Base-by-base conservation (phyloP, 208 protist species). In the Leishmania braziliensis region DNA sequence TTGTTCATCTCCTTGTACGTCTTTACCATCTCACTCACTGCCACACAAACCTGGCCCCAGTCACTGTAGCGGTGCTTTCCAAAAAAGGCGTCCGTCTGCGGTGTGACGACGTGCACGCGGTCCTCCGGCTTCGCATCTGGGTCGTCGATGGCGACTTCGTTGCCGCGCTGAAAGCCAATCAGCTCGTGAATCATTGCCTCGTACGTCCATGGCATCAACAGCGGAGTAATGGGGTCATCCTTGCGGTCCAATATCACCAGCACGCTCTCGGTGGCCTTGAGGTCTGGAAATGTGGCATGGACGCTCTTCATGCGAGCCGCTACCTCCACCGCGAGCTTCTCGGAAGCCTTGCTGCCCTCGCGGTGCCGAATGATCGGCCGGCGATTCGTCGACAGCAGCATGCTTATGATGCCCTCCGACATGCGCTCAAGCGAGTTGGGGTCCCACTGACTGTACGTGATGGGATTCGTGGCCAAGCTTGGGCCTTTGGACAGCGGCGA, bases 161-260 rank as follows among this genome's bases (percentile, higher is more conserved):
- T 93, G 33, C 99, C 99, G 73, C 98, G 96, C 54, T 96, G 80
- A 74, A 99, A 99, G 43, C 95, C 95, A 39, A 99, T 86, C 56
- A 99, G 88, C 86, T 99, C 99, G 86, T 99, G 98, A 68, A 99
- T 95, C 99, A 99, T 99, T 14, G 99, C 97, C 89, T 99, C 98
- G 89, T 99, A 99, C 23, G 99, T 99, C 99, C 99, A 99, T 81
- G 99, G 98, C 78, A 93, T 98, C 39, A 99, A 91, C 63, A 99
- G 89, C 60, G 99, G 99, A 3, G 99, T 99, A 5, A 99, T 85
- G 18, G 98, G 98, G 85, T 99, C 99, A 81, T 98, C 95, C 86
- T 88, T 92, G 77, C 96, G 92, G 79, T 98, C 93, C 8, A 98
- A 72, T 68, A 98, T 87, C 33, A 97, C 69, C 39, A 98, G 86